Evolutionary conservation across 306 rosid species (phyloP).

Genomic region (Calophaca sinica): DNA sequence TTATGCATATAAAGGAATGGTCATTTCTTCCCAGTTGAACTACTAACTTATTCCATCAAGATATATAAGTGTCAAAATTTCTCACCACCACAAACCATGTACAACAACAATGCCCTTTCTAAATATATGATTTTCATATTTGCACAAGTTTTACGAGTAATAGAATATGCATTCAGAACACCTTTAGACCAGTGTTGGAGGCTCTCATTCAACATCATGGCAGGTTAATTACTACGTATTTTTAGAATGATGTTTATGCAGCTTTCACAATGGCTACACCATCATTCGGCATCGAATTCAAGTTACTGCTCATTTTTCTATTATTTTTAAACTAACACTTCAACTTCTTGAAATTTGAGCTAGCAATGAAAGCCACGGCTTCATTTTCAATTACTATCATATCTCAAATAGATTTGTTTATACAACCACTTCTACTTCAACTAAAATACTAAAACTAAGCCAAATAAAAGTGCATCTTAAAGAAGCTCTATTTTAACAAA

Average conservation of each 20-base stretch:
- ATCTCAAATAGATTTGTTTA: too few relatives aligned
- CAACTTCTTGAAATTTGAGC: too few relatives aligned
- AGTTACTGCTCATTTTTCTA: too few relatives aligned
- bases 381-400: too few relatives aligned
- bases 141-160: not conserved
- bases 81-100: conserved; percentile 13
- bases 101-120: not conserved
- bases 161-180: not conserved
- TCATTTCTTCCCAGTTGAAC: conserved; percentile 16
- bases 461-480: too few relatives aligned
- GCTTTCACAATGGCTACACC: too few relatives aligned
- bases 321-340: too few relatives aligned
- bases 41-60: not conserved
- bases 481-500: too few relatives aligned
- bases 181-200: not conserved
- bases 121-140: not conserved
- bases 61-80: not conserved
- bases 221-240: not conserved
- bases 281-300: too few relatives aligned
- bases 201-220: conserved; percentile 1
- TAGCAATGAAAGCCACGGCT: too few relatives aligned
- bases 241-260: not conserved
- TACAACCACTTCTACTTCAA: too few relatives aligned
- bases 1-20: not conserved
- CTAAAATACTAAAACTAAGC: too few relatives aligned